phyloP scores from a whole-genome alignment of 352 stramenopile species.

The Blastocystis sp. region DNA sequence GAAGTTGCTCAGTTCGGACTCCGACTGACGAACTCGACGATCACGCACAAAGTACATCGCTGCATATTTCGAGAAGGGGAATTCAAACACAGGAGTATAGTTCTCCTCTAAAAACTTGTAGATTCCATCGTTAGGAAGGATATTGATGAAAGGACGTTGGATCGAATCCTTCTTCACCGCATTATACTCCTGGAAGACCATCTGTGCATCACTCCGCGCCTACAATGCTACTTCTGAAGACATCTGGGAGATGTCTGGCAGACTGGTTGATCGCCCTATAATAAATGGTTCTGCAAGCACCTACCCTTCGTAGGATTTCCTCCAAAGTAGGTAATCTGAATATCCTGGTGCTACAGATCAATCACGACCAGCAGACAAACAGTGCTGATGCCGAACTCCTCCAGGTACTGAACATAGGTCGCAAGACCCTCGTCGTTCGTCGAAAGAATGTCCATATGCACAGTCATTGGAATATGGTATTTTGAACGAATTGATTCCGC shows the following conservation, averaged over 20 bases:
- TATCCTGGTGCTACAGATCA: not conserved
- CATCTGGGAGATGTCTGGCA: not conserved
- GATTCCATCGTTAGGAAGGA: constrained; percentile 12
- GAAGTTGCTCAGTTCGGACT: not conserved
- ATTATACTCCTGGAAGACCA: constrained; percentile 26
- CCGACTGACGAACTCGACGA: not conserved
- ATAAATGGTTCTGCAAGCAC: not conserved
- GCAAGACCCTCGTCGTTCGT: constrained; percentile 8
- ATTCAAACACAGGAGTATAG: not conserved
- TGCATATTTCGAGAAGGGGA: constrained; percentile 12
- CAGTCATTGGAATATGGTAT: constrained; percentile 16
- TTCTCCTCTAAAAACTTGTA: constrained; percentile 2
- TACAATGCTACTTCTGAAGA: not conserved
- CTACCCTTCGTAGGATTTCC: not conserved
- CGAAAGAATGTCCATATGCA: constrained; percentile 1
- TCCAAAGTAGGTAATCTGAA: constrained; percentile 1
- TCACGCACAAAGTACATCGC: constrained; percentile 26
- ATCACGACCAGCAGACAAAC: not conserved
- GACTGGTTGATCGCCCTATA: not conserved
- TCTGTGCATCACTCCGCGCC: not conserved
- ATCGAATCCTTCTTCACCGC: not conserved
- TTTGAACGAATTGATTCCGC: not conserved
- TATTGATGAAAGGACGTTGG: not conserved
- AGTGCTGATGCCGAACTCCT: not conserved
- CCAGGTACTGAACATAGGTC: not conserved